Conservation (phyloP, 192 early-diverging fungal species). For the Obelidium mucronatum region DNA sequence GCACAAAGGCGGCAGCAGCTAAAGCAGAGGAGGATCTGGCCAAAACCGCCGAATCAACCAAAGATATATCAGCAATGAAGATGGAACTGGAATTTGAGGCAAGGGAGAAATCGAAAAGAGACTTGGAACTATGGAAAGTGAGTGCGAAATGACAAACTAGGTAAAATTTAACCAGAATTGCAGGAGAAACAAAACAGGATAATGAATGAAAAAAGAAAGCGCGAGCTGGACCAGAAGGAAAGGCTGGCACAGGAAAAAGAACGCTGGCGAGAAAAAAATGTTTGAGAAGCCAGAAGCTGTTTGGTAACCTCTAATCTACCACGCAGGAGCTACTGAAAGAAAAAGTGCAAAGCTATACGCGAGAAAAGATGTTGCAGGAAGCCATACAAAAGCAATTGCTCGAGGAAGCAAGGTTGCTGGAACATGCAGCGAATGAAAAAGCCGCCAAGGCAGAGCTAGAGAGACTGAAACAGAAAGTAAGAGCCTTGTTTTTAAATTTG, state of each 20-base stretch:
- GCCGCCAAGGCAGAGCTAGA: slow-evolving; percentile 12
- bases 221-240: neutral
- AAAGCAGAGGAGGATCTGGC: neutral
- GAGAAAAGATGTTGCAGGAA: slow-evolving; percentile 18
- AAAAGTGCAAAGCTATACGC: neutral
- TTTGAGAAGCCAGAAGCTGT: neutral
- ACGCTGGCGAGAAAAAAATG: slow-evolving; percentile 7
- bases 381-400: slow-evolving; percentile 12
- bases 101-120: slow-evolving; percentile 5
- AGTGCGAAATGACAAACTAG: neutral
- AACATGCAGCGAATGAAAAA: neutral
- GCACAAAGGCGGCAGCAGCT: neutral
- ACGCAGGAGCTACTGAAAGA: slow-evolving; percentile 5
- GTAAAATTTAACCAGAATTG: neutral
- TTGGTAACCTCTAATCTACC: neutral
- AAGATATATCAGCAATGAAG: neutral
- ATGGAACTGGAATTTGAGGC: neutral
- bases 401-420: neutral
- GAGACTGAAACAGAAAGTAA: slow-evolving; percentile 14
- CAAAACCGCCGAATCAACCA: neutral
- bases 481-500: neutral
- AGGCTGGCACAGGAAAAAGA: neutral
- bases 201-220: neutral
- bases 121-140: slow-evolving; percentile 32
- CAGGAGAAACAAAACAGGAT: slow-evolving; percentile 22